Conservation (phyloP, 106 monocot genomes). For the Dendrobium nobile region DNA sequence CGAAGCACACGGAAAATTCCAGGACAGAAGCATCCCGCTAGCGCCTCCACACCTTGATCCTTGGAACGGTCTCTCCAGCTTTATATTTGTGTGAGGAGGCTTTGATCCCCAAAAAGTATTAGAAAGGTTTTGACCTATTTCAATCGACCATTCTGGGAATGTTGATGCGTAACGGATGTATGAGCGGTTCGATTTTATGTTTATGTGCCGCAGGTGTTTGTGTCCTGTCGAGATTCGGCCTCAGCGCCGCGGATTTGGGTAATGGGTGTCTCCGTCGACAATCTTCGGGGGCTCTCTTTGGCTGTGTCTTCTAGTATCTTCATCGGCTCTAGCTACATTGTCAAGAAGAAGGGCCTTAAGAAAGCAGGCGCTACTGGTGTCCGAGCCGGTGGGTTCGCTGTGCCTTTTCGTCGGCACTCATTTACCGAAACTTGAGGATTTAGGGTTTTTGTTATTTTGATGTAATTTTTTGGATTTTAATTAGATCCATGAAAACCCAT, state of each 20-base stretch:
- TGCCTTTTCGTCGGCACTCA: not conserved
- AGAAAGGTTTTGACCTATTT: conserved; percentile 6
- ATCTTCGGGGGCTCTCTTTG: conserved; percentile 13
- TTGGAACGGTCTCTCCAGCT: not conserved
- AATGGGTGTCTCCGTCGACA: conserved; percentile 14
- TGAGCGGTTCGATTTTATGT: not conserved
- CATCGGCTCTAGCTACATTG: conserved; percentile 24
- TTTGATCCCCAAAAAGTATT: not conserved
- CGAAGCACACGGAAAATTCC: not conserved
- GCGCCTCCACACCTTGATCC: not conserved
- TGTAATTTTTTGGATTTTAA: not conserved
- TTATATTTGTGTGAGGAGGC: not conserved
- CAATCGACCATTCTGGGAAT: not conserved
- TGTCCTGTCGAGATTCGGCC: not conserved
- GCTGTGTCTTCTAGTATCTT: conserved; percentile 22
- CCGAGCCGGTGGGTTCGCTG: conserved; percentile 15
- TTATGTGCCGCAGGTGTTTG: not conserved
- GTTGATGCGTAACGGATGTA: not conserved
- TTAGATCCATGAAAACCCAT: not conserved
- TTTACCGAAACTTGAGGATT: not conserved
- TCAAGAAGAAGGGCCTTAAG: conserved; percentile 25
- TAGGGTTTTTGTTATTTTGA: not conserved
- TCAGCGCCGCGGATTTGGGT: not conserved
- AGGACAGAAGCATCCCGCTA: not conserved
- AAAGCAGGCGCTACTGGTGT: conserved; percentile 18